phyloP scores from a whole-genome alignment of 306 rosid genomes.

The Citrullus colocynthis region DNA sequence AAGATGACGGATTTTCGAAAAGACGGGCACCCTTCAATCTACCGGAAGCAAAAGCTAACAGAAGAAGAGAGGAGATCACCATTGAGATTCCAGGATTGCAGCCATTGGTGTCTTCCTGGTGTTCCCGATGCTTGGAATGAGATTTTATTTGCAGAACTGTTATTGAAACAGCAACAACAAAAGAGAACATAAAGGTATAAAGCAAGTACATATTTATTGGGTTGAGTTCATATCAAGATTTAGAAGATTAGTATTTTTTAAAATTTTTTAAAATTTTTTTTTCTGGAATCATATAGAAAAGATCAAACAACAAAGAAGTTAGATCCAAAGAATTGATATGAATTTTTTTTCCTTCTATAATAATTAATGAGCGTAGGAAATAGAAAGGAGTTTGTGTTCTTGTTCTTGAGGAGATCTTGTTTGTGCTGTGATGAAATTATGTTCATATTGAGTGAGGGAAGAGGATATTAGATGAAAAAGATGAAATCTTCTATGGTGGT shows the following conservation, averaged over 20 bases:
- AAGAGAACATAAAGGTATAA: constrained; percentile 37
- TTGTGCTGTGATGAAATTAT: constrained; percentile 1
- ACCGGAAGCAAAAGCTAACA: constrained; percentile 48
- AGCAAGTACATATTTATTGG: background rate
- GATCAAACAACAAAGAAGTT: constrained; percentile 8
- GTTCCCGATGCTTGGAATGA: constrained; percentile 95
- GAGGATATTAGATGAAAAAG: background rate
- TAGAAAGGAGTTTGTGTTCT: background rate
- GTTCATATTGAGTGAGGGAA: background rate
- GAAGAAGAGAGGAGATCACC: constrained; percentile 51
- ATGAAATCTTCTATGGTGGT: background rate
- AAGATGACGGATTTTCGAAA: constrained; percentile 84
- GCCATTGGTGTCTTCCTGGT: constrained; percentile 99
- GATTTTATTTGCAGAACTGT: constrained; percentile 58
- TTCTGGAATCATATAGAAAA: constrained; percentile 10
- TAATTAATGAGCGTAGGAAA: constrained; percentile 7
- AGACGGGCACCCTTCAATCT: constrained; percentile 94
- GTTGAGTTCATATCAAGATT: background rate
- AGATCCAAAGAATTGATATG: background rate
- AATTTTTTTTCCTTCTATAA: background rate
- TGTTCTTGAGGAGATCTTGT: background rate
- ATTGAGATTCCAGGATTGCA: constrained; percentile 69
- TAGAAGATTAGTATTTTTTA: constrained; percentile 4
- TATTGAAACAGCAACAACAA: constrained; percentile 34
- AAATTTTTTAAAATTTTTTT: background rate